These are phyloP conservation scores for Ichthyophthirius multifiliis DNA, from an alignment of 169 alveolate species.

Conservation along the genomic window DNA sequence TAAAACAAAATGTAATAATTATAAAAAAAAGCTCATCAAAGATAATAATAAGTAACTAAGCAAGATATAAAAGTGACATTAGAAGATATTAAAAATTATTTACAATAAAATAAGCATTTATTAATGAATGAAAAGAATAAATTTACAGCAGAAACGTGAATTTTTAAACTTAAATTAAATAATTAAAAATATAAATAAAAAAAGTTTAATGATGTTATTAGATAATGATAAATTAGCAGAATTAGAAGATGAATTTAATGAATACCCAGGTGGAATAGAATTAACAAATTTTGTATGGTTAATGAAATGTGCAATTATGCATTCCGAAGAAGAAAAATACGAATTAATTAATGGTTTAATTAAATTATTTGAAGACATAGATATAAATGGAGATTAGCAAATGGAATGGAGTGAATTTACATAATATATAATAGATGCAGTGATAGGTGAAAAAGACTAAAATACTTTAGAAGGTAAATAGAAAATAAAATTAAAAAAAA, in stretches of 20 bases:
- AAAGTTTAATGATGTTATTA: constrained; percentile 72
- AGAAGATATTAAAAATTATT: no score
- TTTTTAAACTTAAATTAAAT: background rate
- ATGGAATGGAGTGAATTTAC: constrained; percentile 65
- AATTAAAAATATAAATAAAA: constrained; percentile 1
- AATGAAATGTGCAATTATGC: constrained; percentile 66
- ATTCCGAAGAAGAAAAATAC: constrained; percentile 66
- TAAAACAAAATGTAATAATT: no score
- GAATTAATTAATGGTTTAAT: constrained; percentile 62
- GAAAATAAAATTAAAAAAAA: constrained; percentile 46
- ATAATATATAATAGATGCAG: constrained; percentile 74
- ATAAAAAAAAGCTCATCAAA: no score
- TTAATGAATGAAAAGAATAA: constrained; percentile 25
- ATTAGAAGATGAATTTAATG: constrained; percentile 75
- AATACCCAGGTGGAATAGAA: constrained; percentile 77
- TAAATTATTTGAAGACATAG: constrained; percentile 36
- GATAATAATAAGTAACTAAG: no score
- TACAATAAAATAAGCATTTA: no score
- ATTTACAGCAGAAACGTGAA: constrained; percentile 19
- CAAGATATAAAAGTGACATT: no score
- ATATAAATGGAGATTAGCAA: constrained; percentile 42
- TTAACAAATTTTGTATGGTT: constrained; percentile 65
- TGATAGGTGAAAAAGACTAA: constrained; percentile 47
- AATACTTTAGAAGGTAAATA: constrained; percentile 22
- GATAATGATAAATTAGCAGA: constrained; percentile 74